phyloP scores from a whole-genome alignment of 345 rosid species.

The Pseudoturritis turrita region DNA sequence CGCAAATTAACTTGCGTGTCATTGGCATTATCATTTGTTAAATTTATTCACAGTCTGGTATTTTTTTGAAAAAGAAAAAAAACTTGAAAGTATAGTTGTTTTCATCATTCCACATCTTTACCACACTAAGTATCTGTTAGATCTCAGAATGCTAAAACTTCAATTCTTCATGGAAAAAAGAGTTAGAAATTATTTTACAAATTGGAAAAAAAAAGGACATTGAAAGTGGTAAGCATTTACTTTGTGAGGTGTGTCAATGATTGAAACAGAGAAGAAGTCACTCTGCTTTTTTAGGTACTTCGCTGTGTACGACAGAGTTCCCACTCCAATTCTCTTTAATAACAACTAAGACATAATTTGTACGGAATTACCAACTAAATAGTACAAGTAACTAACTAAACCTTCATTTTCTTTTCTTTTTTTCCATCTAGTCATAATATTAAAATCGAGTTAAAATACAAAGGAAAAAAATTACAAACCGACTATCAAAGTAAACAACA shows the following conservation, averaged over 20 bases:
- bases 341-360: constrained; percentile 16
- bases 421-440: too few relatives aligned
- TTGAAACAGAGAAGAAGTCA: constrained; percentile 23
- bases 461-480: too few relatives aligned
- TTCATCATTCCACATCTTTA: constrained; percentile 3
- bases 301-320: constrained; percentile 30
- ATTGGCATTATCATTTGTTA: not conserved
- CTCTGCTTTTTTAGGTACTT: constrained; percentile 20
- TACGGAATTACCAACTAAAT: constrained; percentile 18
- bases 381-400: not conserved
- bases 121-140: not conserved
- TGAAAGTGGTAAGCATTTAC: constrained; percentile 6
- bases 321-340: constrained; percentile 8
- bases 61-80: too few relatives aligned
- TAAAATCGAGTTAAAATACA: too few relatives aligned
- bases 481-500: too few relatives aligned
- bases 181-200: not conserved
- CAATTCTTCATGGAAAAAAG: not conserved
- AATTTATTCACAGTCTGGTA: not conserved
- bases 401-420: too few relatives aligned
- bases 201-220: not conserved
- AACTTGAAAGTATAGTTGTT: not conserved
- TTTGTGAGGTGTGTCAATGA: constrained; percentile 32
- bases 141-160: not conserved
- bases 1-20: not conserved